Evolutionary conservation across 2,329 filamentous ascomycete species (phyloP), one percentile per base, ranked within the genome.

Genomic region (Pyrenophora tritici-repentis): DNA sequence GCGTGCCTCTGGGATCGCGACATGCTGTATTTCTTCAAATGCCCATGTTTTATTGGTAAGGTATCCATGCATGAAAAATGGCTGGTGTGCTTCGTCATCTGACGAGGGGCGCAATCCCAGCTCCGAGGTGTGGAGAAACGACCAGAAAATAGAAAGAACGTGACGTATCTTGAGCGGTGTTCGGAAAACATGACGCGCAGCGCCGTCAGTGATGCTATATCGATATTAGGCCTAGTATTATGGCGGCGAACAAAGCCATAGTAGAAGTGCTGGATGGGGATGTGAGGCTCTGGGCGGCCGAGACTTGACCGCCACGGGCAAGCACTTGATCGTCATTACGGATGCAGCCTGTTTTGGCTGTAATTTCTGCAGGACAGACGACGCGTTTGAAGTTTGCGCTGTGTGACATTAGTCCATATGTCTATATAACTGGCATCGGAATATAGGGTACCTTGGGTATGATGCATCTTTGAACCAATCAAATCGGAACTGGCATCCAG

Each of bases 351-450:
- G 70, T 73, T 55, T 58, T 69, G 24, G 63, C 52, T n/a, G 70
- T 72, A 47, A 73, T 61, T 20, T 67, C 69, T 20, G 53, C 50
- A 34, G 71, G 71, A 43, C 71, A 73, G 32, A 63, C 53, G 3
- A 73, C 68, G 20, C 71, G 70, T 62, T 67, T 67, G 66, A 71
- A 73, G 32, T 63, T 70, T 40, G 65, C 68, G 49, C 71, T 74
- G 62, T 65, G 53, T 16, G 51, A 60, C 50, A 47, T 71, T 53
- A 71, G 65, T 31, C 20, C 9, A 16, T 26, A 43, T 26, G 47
- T 18, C 36, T 20, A 22, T 56, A 44, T 47, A 41, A 48, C 17
- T 32, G 9, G 32, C 29, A 41, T 32, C 36, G 31, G 37, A 24
- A 18, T 39, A 58, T 58, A 16, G 13, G 10, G 32, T 70, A 70